Percentiles rank a stretch among this genome's conserved stretches.
Conservation (phyloP, 1,284 basidiomycete species). For the Volvariella surrecta region DNA sequence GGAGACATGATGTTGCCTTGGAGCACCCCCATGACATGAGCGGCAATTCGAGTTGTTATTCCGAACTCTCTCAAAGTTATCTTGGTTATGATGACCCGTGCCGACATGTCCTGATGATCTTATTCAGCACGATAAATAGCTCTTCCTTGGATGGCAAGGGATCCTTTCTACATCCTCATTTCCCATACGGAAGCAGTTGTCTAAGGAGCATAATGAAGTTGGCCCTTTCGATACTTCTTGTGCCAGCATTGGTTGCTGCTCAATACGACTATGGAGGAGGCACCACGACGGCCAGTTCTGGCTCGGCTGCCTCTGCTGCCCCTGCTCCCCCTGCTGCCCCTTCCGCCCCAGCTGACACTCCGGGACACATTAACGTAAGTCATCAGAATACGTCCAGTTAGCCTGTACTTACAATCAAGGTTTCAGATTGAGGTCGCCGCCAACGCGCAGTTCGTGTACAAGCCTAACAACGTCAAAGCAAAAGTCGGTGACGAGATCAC, state of each 20-base stretch:
- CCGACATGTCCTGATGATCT: too few species aligned
- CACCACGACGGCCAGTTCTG: slow-evolving; percentile 16
- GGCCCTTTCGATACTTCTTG: slow-evolving; percentile 10
- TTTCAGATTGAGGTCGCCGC: slow-evolving; percentile 38
- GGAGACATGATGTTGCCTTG: too few species aligned
- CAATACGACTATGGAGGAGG: slow-evolving; percentile 33
- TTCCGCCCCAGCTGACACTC: slow-evolving; percentile 33
- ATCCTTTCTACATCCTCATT: too few species aligned
- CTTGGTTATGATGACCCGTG: too few species aligned
- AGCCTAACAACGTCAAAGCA: slow-evolving; percentile 39
- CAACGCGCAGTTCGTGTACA: slow-evolving; percentile 31
- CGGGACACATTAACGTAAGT: slow-evolving; percentile 36
- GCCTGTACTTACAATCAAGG: background rate
- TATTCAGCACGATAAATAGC: too few species aligned
- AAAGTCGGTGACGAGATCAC: slow-evolving; percentile 38
- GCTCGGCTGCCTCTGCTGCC: slow-evolving; percentile 16
- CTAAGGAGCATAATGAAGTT: background rate
- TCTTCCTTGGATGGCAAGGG: too few species aligned
- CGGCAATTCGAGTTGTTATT: too few species aligned
- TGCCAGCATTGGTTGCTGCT: slow-evolving; percentile 28
- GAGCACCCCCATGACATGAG: too few species aligned
- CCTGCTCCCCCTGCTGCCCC: slow-evolving; percentile 26
- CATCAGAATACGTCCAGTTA: background rate
- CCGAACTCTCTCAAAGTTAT: too few species aligned
- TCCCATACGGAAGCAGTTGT: background rate